Conservation (phyloP, 371 early-diverging fungal genomes). For the Rhizopus delemar region DNA sequence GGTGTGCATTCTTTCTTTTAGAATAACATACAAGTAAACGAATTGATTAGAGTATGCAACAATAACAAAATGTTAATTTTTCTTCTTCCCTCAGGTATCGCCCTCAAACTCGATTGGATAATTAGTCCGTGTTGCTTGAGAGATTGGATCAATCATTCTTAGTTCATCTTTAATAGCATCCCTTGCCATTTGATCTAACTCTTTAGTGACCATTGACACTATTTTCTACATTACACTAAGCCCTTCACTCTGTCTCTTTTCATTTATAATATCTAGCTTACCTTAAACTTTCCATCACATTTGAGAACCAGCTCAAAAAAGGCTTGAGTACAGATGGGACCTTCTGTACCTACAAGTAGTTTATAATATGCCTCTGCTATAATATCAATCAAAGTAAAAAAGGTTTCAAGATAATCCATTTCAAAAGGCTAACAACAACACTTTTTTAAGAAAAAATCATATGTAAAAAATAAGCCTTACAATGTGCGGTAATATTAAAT, state of each 20-base stretch:
- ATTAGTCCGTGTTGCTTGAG: slow-evolving; percentile 31
- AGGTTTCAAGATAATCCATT: slow-evolving; percentile 58
- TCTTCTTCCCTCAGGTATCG: slow-evolving; percentile 22
- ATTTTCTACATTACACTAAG: slow-evolving; percentile 44
- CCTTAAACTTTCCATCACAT: slow-evolving; percentile 59
- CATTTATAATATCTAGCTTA: slow-evolving; percentile 4
- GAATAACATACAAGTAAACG: too few relatives aligned
- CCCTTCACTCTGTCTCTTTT: not conserved
- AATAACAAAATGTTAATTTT: too few relatives aligned
- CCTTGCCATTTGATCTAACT: slow-evolving; percentile 53
- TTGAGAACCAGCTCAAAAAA: slow-evolving; percentile 61
- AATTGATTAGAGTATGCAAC: too few relatives aligned
- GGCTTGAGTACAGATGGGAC: slow-evolving; percentile 40
- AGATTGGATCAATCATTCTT: slow-evolving; percentile 52
- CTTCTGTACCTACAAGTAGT: slow-evolving; percentile 41
- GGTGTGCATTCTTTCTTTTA: too few relatives aligned
- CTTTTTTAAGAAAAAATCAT: not conserved
- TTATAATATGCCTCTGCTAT: slow-evolving; percentile 52
- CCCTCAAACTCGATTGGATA: slow-evolving; percentile 49
- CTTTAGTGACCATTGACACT: slow-evolving; percentile 55
- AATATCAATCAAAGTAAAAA: slow-evolving; percentile 54
- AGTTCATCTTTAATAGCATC: slow-evolving; percentile 58
- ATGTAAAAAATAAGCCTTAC: slow-evolving; percentile 28
- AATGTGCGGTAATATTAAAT: slow-evolving; percentile 51
- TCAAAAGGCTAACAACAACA: slow-evolving; percentile 52